Evolutionary conservation across 768 basidiomycete genomes (phyloP).

Genomic region (Mycena haematopus): DNA sequence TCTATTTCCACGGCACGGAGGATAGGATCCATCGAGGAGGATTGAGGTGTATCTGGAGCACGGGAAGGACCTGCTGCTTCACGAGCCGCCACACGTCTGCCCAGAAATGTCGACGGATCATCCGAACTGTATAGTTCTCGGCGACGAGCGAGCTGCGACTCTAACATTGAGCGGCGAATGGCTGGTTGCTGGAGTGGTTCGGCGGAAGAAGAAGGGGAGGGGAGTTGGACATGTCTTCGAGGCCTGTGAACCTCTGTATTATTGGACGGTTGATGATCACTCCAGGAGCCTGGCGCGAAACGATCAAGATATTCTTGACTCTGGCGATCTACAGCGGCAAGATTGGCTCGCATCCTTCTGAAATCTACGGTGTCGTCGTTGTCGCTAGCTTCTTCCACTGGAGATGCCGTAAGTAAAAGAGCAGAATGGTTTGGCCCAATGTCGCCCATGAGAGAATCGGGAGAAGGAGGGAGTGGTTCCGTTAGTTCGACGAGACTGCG

Average conservation of each 20-base stretch:
- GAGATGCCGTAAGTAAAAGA: conserved; percentile 25
- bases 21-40: conserved; percentile 22
- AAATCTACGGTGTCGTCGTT: conserved; percentile 26
- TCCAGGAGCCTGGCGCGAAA: conserved; percentile 24
- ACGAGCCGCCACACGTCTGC: conserved; percentile 48
- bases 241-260: conserved; percentile 22
- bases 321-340: conserved; percentile 26
- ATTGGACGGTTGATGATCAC: conserved; percentile 20
- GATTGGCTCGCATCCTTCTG: conserved; percentile 17
- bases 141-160: conserved; percentile 35
- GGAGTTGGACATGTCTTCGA: conserved; percentile 28
- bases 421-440: conserved; percentile 47
- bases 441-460: conserved; percentile 24
- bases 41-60: conserved; percentile 18
- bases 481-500: conserved; percentile 54
- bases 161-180: conserved; percentile 35
- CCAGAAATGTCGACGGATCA: conserved; percentile 46
- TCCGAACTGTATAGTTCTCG: conserved; percentile 34
- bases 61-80: conserved; percentile 39
- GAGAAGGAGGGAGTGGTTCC: conserved; percentile 37
- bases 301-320: conserved; percentile 25
- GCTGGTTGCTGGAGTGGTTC: conserved; percentile 25
- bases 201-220: conserved; percentile 29
- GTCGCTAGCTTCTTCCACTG: conserved; percentile 27
- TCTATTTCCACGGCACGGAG: conserved; percentile 34